Evolutionary conservation across 495 filamentous ascomycete genomes (phyloP).

Genomic region (Sphaerosporella brunnea): DNA sequence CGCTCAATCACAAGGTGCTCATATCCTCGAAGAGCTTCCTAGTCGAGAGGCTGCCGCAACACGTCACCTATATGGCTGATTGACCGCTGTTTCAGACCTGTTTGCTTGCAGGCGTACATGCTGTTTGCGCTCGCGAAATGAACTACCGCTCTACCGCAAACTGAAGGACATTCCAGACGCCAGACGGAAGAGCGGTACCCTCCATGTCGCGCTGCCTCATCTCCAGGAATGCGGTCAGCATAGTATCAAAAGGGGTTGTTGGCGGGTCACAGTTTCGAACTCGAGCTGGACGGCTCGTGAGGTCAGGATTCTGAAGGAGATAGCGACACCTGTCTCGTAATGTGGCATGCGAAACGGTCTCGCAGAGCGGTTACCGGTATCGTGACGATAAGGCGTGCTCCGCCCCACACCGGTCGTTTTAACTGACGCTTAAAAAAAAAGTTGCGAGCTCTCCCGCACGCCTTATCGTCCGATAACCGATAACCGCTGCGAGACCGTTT

Average conservation of each 20-base stretch:
- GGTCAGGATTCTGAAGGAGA: too few relatives aligned
- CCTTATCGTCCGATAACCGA: neutral
- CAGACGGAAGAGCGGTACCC: constrained; percentile 9
- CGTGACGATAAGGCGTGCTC: neutral
- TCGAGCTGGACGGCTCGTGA: too few relatives aligned
- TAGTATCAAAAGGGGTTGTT: too few relatives aligned
- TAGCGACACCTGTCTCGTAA: too few relatives aligned
- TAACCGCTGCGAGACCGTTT: neutral
- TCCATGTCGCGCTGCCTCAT: constrained; percentile 23
- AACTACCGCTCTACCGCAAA: neutral
- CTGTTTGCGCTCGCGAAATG: constrained; percentile 28
- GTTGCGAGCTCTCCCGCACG: neutral
- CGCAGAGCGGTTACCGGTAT: neutral
- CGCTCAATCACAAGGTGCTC: constrained; percentile 60
- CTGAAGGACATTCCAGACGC: too few relatives aligned
- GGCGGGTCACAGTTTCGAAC: too few relatives aligned
- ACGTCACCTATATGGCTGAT: constrained; percentile 86
- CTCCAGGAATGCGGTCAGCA: too few relatives aligned
- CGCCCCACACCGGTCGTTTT: too few relatives aligned
- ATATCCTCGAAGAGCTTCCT: constrained; percentile 37
- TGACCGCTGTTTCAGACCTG: constrained; percentile 46
- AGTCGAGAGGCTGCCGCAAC: constrained; percentile 40
- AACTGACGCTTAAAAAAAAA: too few relatives aligned
- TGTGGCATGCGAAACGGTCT: neutral
- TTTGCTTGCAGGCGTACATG: constrained; percentile 56